Base-by-base conservation (phyloP, 306 rosid genomes). In the Prunus fruticosa region DNA sequence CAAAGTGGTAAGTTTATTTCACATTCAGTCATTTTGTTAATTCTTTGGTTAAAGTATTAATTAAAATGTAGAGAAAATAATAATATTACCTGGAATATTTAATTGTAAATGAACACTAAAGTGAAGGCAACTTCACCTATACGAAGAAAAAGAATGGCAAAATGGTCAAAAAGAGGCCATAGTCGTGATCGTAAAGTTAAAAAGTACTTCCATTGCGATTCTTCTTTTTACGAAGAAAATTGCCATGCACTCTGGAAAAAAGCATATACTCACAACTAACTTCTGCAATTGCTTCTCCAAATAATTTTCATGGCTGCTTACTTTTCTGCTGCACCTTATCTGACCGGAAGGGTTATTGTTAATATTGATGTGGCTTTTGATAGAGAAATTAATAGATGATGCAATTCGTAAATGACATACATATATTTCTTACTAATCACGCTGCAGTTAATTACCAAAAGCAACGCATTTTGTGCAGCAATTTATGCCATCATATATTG, bases 121-220 rank as follows among this genome's bases (percentile, higher is more conserved):
- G 61, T 20, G 27, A 56, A 1, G 25, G 27, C 56, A 32, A 32
- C 38, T 32, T 32, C 6, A 32, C 38, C 38, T 32, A 32, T 5
- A 19, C 3, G 64, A 22, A 65, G 7, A 76, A 79, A 73, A 69
- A 56, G 4, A 64, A 77, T 56, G 27, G 68, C 15, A 32, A 79
- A 76, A 70, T 67, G 82, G 89, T 86, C 86, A 82, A 86, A 82
- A 86, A 72, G 89, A 69, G 81, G 60, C 57, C 82, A 76, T 76
- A 60, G 82, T 76, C 71, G 75, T 38, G 70, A 34, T 72, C 79
- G 66, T 78, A 84, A 84, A 80, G 86, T 51, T 11, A 41, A 15
- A 60, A 73, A 75, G 72, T 52, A 3, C 2, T 58, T 45, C 54
- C 5, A 67, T 67, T 32, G 46, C 41, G 51, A 57, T 18, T 16